These are phyloP conservation scores for Cryptococcus sp. DNA, from an alignment of 1,284 basidiomycete genomes.

Conservation along the genomic window DNA sequence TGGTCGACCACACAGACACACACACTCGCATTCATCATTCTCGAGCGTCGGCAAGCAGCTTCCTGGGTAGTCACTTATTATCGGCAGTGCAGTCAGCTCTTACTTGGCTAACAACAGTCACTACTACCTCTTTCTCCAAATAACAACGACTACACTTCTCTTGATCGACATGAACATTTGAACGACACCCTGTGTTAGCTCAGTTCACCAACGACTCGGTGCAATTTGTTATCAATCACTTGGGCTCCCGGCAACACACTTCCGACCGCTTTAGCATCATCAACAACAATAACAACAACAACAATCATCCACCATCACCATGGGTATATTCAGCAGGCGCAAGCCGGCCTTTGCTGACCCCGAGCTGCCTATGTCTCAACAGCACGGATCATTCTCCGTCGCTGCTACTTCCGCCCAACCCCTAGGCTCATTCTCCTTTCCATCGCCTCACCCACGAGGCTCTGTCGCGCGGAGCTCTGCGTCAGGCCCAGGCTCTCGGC, in stretches of 20 bases:
- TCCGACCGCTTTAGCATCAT: neutral
- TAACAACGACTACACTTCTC: too few species aligned
- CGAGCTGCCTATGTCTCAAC: constrained; percentile 24
- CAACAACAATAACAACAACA: neutral
- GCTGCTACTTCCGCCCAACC: constrained; percentile 4
- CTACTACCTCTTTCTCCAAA: too few species aligned
- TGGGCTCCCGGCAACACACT: neutral
- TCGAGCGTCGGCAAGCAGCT: too few species aligned
- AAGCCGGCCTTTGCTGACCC: constrained; percentile 30
- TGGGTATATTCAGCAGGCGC: constrained; percentile 30
- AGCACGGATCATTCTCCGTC: neutral
- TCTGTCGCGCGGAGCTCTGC: neutral
- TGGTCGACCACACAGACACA: too few species aligned
- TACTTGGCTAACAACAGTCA: too few species aligned
- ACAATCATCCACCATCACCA: constrained; percentile 4
- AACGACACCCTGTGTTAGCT: too few species aligned
- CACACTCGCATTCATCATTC: too few species aligned
- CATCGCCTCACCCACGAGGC: neutral
- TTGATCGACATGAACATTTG: too few species aligned
- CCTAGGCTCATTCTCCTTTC: neutral
- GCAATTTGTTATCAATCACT: too few species aligned
- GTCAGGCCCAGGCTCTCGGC: neutral
- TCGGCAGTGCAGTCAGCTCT: too few species aligned
- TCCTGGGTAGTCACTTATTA: too few species aligned
- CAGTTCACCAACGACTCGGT: too few species aligned